Evolutionary conservation across 176 grass and related monocot genomes (phyloP).

Genomic region (Oryza punctata): DNA sequence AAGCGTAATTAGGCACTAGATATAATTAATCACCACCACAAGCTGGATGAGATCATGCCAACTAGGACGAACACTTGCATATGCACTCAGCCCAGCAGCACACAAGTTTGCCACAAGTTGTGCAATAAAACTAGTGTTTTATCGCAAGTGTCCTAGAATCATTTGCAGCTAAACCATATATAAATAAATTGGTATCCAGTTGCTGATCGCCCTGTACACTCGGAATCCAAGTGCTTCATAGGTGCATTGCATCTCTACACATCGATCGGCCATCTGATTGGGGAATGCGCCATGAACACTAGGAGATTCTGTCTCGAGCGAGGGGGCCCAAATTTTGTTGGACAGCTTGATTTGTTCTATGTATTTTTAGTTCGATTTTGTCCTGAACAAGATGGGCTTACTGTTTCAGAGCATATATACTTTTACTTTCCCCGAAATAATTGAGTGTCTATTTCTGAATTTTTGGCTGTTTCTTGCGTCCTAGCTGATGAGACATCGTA

Average conservation of each 20-base stretch:
- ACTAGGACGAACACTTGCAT: conserved; percentile 23
- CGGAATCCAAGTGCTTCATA: background rate
- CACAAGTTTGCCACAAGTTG: conserved; percentile 26
- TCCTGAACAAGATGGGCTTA: background rate
- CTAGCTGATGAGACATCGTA: background rate
- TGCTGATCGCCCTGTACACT: background rate
- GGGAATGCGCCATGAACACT: conserved; percentile 2
- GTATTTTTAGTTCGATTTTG: background rate
- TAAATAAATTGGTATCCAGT: conserved; percentile 1
- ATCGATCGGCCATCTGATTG: background rate
- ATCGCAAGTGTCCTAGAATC: conserved; percentile 19
- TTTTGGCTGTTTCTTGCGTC: background rate
- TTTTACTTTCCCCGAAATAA: background rate
- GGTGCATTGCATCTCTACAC: conserved; percentile 23
- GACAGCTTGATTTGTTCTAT: background rate
- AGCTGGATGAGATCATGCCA: background rate
- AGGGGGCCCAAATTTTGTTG: conserved; percentile 15
- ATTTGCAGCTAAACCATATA: background rate
- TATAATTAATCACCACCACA: background rate
- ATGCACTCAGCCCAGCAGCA: conserved; percentile 22
- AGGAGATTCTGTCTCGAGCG: background rate
- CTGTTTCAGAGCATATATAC: background rate
- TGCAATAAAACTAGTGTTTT: background rate
- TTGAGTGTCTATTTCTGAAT: background rate
- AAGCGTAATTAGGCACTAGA: background rate